Base-by-base conservation (phyloP, 2,329 filamentous ascomycete genomes). In the Escovopsis sp. region DNA sequence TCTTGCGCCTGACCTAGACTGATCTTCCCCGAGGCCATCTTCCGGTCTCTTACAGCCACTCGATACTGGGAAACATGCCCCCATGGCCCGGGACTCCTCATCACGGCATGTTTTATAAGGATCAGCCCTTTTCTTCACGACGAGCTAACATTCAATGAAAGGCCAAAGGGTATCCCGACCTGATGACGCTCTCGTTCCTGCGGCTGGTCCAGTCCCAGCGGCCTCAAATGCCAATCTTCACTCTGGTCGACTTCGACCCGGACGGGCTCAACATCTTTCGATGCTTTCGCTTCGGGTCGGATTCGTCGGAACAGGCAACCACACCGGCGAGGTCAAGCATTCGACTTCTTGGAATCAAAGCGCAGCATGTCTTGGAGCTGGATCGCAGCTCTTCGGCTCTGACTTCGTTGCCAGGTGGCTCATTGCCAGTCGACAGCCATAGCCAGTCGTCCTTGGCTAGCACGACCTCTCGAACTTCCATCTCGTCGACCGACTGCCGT, bases 81-180 rank as follows among this genome's bases (percentile, higher is more conserved):
- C 2, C 64, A 65, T 2, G 70, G 72, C 0, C 62, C 66, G n/a
- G 80, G 82, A 0, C 61, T 85, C n/a, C 56, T 85, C 0, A 52
- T 88, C 19, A 88, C 84, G 4, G 81, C 81, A 63, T 33, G 61
- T 40, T 5, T 33, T 5, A 11, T 18, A 28, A 11, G 10, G 6
- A 9, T 18, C 3, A 8, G 6, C 8, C 4, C 4, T 23, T 23
- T 7, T 26, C 3, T 3, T n/a, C 4, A 12, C 9, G 3, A 9
- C 4, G 6, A 6, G 15, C 40, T 52, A 12, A 52, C 11, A 0
- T 0, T 6, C 6, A 2, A 3, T 11, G 8, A 30, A 42, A 86
- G 80, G 85, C 77, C 1, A 91, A 88, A 66, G 85, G 85, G 2
- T 91, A 86, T 53, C 84, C 85, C 0, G 85, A 91, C 51, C 63